Conservation (phyloP, 257 asterid species). For the Craterostigma plantagineum region DNA sequence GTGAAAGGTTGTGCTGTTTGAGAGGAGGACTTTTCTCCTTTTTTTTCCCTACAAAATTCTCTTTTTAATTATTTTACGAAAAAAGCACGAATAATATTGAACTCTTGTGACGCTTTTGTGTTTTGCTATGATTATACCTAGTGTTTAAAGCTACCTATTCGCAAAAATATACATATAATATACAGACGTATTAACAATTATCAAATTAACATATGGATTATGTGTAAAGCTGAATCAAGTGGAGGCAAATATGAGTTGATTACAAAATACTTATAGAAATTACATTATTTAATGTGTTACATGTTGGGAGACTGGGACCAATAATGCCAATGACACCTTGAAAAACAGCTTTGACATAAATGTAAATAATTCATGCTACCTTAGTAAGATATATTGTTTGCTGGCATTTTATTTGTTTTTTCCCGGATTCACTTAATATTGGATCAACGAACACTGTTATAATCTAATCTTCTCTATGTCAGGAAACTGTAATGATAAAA, state of each 20-base stretch:
- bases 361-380: neutral
- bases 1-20: slow-evolving; percentile 25
- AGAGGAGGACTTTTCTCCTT: slow-evolving; percentile 8
- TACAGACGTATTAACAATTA: slow-evolving; percentile 5
- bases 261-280: neutral
- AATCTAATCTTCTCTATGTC: too few relatives aligned
- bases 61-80: neutral
- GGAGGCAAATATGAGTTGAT: slow-evolving; percentile 5
- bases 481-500: too few relatives aligned
- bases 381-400: slow-evolving; percentile 9
- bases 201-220: slow-evolving; percentile 7
- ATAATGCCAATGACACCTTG: too few relatives aligned
- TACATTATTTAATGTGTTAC: slow-evolving; percentile 3
- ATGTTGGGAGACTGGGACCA: too few relatives aligned
- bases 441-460: too few relatives aligned
- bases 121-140: slow-evolving; percentile 21
- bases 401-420: neutral
- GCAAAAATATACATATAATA: too few relatives aligned
- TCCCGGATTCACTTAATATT: too few relatives aligned
- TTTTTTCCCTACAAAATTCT: slow-evolving; percentile 7
- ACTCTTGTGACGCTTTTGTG: slow-evolving; percentile 37
- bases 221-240: slow-evolving; percentile 25
- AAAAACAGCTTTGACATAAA: too few relatives aligned
- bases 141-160: slow-evolving; percentile 16
- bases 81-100: slow-evolving; percentile 12